These are phyloP conservation scores for Dictyostelium firmibasis DNA, from an alignment of 78 protist genomes.

Conservation along the genomic window DNA sequence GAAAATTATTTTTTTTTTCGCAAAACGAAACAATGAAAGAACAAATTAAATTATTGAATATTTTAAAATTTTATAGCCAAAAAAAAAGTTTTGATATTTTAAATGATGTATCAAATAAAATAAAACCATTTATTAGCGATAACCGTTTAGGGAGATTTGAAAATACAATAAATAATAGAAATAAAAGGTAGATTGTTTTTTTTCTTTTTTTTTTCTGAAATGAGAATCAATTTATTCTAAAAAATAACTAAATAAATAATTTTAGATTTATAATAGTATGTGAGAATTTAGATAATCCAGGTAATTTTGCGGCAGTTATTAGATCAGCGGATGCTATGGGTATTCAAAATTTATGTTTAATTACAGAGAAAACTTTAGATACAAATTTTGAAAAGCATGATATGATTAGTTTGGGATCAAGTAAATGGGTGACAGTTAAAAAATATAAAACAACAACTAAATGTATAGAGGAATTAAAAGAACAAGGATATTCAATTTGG, in stretches of 20 bases:
- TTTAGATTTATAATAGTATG: conserved; percentile 29
- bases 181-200: not conserved
- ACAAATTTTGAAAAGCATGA: not conserved
- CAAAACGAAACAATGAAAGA: not conserved
- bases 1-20: too few relatives aligned
- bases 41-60: not conserved
- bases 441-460: not conserved
- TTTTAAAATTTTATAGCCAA: not conserved
- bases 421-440: conserved; percentile 28
- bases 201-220: too few relatives aligned
- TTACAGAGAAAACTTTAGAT: not conserved
- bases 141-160: not conserved
- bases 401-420: conserved; percentile 16
- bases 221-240: too few relatives aligned
- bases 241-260: not conserved
- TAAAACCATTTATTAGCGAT: not conserved
- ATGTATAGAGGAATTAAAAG: conserved; percentile 33
- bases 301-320: conserved; percentile 41
- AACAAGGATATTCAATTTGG: conserved; percentile 45
- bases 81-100: not conserved
- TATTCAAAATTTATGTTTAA: conserved; percentile 29
- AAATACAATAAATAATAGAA: not conserved
- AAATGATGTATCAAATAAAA: not conserved
- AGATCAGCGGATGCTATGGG: conserved; percentile 70
- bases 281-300: conserved; percentile 15